Evolutionary conservation across 2,329 filamentous ascomycete species (phyloP), one percentile per base, ranked within the genome.

Genomic region (Colletotrichum falcatum): DNA sequence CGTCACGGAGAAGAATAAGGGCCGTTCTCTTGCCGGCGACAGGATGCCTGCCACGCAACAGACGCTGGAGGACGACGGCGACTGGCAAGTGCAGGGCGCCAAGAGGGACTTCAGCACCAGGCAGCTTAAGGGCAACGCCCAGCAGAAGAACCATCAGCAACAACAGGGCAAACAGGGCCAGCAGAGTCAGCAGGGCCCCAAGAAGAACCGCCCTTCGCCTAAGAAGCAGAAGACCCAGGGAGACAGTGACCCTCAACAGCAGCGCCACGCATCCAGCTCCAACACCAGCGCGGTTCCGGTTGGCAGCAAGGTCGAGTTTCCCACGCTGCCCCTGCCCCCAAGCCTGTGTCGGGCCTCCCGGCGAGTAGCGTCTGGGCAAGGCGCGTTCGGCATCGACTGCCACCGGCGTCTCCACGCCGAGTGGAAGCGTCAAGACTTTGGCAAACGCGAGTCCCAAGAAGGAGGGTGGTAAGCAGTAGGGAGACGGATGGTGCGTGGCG

Each of bases 251-350:
- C 2, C n/a, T 23, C 42, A 49, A 28, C 53, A 42, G 35, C 53
- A 35, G 20, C 54, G 26, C 28, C n/a, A 49, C n/a, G 63, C 33
- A 33, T 59, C 46, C 11, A 59, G 44, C 3, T 20, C 33, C 30
- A 30, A 48, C 42, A 56, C 23, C 35, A 48, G 18, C 37, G 20
- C 44, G 12, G 16, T 33, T n/a, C 28, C 54, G 5, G 28, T 60
- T 26, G 33, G 35, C 28, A 74, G 73, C 61, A 73, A 65, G 11
- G 72, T 77, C 1, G 74, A 78, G 18, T 79, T 76, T 75, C 76
- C 76, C 26, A 76, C 71, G 7, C 64, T 78, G 46, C 74, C 74
- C 39, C 60, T 18, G 51, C 42, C 26, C 55, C 42, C 26, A 33
- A 37, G 30, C 44, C 61, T 35, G 49, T 26, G 35, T 42, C 66